Percentiles rank a stretch among this genome's conserved stretches.
Evolutionary conservation across 345 rosid genomes (phyloP).

Genomic region (Salix viminalis): DNA sequence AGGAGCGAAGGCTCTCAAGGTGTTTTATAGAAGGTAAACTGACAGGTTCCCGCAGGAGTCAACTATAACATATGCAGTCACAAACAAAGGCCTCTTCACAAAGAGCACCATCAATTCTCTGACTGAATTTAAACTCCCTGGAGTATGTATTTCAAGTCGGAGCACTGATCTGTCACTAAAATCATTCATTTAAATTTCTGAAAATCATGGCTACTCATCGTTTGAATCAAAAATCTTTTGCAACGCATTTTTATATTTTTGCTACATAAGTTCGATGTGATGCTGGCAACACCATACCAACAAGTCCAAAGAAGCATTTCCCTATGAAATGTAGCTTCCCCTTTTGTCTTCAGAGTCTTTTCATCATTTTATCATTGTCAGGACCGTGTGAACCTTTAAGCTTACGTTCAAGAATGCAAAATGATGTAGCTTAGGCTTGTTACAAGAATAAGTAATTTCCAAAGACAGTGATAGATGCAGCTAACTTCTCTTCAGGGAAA

Average conservation of each 20-base stretch:
- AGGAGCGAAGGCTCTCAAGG: not conserved
- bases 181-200: not conserved
- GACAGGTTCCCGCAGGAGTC: not conserved
- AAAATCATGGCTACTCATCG: not conserved
- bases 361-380: not conserved
- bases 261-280: not conserved
- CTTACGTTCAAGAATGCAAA: no score
- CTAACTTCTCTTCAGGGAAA: not conserved
- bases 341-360: not conserved
- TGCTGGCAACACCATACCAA: not conserved
- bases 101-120: not conserved
- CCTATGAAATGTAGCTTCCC: conserved; percentile 1
- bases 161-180: not conserved
- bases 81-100: not conserved
- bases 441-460: not conserved
- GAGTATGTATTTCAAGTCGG: not conserved
- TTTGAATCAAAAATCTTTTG: not conserved
- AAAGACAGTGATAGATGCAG: not conserved
- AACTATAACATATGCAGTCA: not conserved
- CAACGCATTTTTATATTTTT: not conserved
- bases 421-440: not conserved
- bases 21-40: not conserved
- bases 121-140: not conserved
- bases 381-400: not conserved
- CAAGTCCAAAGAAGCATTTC: not conserved